phyloP scores from a whole-genome alignment of 2,329 filamentous ascomycete genomes.

The Ophidiomyces ophidiicola region DNA sequence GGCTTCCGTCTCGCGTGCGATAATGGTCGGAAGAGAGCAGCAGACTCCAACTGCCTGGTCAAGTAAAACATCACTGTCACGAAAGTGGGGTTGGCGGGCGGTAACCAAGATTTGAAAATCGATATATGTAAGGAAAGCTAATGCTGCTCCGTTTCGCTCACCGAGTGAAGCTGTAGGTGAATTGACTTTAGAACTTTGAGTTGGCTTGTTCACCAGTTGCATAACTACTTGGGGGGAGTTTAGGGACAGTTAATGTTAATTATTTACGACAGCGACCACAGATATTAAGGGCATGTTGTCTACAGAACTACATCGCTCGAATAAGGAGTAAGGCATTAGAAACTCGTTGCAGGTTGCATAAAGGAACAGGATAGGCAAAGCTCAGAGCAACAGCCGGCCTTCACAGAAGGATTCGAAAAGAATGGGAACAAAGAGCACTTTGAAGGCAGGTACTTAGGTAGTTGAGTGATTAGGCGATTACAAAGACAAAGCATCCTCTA shows the following conservation, averaged over 20 bases:
- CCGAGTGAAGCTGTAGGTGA: no score
- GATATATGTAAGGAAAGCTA: no score
- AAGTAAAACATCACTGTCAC: neutral
- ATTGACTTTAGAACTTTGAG: no score
- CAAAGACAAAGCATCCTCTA: neutral
- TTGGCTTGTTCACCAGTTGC: no score
- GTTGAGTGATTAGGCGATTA: constrained; percentile 2
- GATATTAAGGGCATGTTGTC: no score
- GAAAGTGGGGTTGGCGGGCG: neutral
- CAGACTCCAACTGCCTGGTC: neutral
- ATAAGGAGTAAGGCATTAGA: neutral
- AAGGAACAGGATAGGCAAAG: no score
- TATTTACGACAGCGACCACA: no score
- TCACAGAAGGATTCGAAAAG: neutral
- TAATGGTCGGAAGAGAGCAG: neutral
- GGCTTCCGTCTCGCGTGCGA: no score
- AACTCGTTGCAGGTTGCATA: constrained; percentile 1
- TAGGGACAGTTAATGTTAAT: no score
- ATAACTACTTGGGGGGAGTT: no score
- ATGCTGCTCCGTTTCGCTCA: no score
- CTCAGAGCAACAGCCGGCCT: no score
- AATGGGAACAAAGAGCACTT: neutral
- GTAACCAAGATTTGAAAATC: neutral
- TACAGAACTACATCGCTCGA: neutral
- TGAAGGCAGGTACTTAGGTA: neutral